Base-by-base conservation (phyloP, 495 filamentous ascomycete genomes). In the Platismatia glauca region DNA sequence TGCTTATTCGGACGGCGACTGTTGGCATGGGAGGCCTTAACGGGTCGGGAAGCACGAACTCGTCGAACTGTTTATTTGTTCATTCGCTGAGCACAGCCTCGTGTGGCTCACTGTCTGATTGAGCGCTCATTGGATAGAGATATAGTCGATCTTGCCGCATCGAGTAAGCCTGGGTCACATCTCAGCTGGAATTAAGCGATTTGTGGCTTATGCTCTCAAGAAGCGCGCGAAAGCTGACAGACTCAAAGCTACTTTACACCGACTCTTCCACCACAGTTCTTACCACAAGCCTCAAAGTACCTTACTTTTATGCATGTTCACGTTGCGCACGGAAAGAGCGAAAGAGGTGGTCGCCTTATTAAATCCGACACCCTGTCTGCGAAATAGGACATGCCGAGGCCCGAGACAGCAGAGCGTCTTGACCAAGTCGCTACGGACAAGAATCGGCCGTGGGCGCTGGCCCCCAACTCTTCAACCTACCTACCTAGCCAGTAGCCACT, bases 1-100 rank as follows among this genome's bases (percentile, higher is more conserved):
- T 63, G 55, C 55, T 63, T 52, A 57, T 38, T 22, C 29, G 20
- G 20, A 35, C 61, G 52, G 61, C 61, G 41, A 33, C 44, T 63
- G 48, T 52, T 53, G 8, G 5, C 20, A 20, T 53, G 50, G 50
- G 16, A 53, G 27, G 50, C 50, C 50, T 53, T 31, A 33, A 33
- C n/a, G 24, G 15, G 13, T 39, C 24, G 24, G 50, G 29, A 16
- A 31, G 24, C 12, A 52, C 48, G 27, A 27, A 16, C 13, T 16
- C 9, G 35, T 37, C 6, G 35, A 12, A 12, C 38, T 3, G 12
- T 7, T 39, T 48, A 11, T 50, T 50, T 15, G 16, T 50, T 4
- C 13, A 24, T 29, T 0, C 5, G 44, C 13, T 4, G 46, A 7
- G 22, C 46, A 27, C 46, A 50, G 46, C 46, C 41, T 22, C 41